Percentiles rank a stretch among this genome's conserved stretches.
These are phyloP conservation scores for Trametes versicolor DNA, from an alignment of 1,284 basidiomycete species.

Conservation along the genomic window DNA sequence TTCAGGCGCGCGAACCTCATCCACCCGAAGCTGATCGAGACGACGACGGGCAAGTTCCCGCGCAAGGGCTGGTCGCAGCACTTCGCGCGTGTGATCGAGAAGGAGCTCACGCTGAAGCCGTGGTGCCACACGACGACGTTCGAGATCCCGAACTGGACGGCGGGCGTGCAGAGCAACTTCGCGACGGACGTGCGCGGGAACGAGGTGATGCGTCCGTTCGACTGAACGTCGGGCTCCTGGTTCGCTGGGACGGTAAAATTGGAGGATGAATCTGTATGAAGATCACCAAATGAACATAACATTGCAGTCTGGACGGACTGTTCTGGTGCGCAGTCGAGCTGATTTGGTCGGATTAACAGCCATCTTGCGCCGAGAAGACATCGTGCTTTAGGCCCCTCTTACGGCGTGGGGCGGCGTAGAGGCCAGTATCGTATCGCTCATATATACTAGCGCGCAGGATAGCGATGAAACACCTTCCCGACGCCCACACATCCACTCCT, in stretches of 20 bases:
- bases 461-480: too few species aligned
- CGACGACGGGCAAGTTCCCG: conserved; percentile 54
- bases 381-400: too few species aligned
- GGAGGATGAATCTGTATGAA: neutral
- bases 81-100: conserved; percentile 58
- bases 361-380: too few species aligned
- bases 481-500: neutral
- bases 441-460: too few species aligned
- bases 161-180: conserved; percentile 57
- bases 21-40: conserved; percentile 54
- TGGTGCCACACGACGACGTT: conserved; percentile 64
- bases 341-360: too few species aligned
- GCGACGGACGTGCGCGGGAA: conserved; percentile 59
- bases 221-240: conserved; percentile 32
- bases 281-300: too few species aligned
- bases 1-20: conserved; percentile 56
- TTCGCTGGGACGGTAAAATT: too few species aligned
- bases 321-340: too few species aligned
- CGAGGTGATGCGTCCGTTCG: conserved; percentile 53
- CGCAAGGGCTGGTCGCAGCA: conserved; percentile 58
- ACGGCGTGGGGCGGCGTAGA: too few species aligned
- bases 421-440: too few species aligned
- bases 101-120: conserved; percentile 57
- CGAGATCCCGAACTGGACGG: conserved; percentile 57
- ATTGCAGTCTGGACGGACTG: too few species aligned